Base-by-base conservation (phyloP, 306 rosid genomes). In the Quillaja saponaria region DNA sequence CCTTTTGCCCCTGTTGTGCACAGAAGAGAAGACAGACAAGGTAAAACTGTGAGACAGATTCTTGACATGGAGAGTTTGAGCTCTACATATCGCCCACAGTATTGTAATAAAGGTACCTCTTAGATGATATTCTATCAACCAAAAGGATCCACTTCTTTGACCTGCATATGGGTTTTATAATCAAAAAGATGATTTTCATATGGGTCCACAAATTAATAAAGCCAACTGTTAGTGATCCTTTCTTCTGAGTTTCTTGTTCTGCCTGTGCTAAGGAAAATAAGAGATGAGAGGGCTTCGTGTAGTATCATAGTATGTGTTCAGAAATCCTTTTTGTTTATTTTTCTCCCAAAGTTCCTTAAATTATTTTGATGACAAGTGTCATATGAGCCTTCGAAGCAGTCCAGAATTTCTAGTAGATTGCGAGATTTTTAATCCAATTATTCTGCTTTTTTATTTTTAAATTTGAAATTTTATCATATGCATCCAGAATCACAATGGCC, bases 1-100 rank as follows among this genome's bases (percentile, higher is more conserved):
- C 90, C 90, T 40, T 84, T 84, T 64, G 82, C 84, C 28, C 87
- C 87, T 0, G 14, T 35, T 48, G 56, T 56, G 42, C 34, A 70
- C 12, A 53, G 56, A 45, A 64, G 45, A 21, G 72, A 66, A 48
- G 74, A 60, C 55, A 55, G 44, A 8, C 75, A 56, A 46, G 38
- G 35, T 46, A 72, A 60, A 62, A 73, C 33, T 19, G 35, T 20
- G 57, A 63, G 19, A 52, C 76, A 54, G 25, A 45, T 46, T 60
- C 76, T 49, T 13, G 69, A 69, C 56, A 58, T 65, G 79, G 80
- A 74, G 63, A 78, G 20, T 38, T 31, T 78, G 74, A 78, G 71
- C 35, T 72, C 76, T 18, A 63, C 66, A 40, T 66, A 60, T 42
- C 70, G 58, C 21, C 88, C 81, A 15, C 79, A 76, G 63, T 81